Evolutionary conservation across 2,329 filamentous ascomycete species (phyloP).

Genomic region (Pleomassaria siparia): DNA sequence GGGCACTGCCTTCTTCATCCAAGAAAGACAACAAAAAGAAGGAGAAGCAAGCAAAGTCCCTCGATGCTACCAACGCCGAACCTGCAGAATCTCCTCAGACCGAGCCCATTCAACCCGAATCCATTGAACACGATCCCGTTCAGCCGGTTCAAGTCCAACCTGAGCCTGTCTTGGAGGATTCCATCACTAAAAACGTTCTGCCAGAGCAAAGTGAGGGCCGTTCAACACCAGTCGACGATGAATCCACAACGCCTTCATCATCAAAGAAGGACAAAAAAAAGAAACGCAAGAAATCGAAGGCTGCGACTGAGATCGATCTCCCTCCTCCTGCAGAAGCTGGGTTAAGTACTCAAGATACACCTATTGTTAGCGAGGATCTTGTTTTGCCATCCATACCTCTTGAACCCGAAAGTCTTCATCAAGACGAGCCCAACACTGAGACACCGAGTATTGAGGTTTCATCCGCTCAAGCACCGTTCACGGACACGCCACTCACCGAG

Average conservation of each 20-base stretch:
- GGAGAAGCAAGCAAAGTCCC: slow-evolving; percentile 1
- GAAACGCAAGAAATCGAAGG: slow-evolving; percentile 23
- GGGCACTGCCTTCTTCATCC: not conserved
- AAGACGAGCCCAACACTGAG: not conserved
- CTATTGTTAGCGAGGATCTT: not conserved
- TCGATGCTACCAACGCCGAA: not conserved
- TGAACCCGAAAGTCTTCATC: not conserved
- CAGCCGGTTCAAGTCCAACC: too few relatives aligned
- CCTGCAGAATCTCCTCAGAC: not conserved
- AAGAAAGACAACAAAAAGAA: slow-evolving; percentile 6
- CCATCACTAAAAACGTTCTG: slow-evolving; percentile 3
- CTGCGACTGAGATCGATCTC: not conserved
- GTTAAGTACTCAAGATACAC: not conserved
- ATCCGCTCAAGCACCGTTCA: not conserved
- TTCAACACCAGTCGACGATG: slow-evolving; percentile 5
- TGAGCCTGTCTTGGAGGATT: not conserved
- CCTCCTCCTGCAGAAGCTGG: not conserved
- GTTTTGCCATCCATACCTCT: not conserved
- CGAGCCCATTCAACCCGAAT: not conserved
- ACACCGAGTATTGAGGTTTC: not conserved
- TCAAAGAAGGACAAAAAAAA: slow-evolving; percentile 29
- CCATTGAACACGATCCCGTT: not conserved
- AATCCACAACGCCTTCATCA: slow-evolving; percentile 9
- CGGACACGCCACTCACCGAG: not conserved
- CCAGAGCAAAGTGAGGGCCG: slow-evolving; percentile 7